phyloP scores from a whole-genome alignment of 176 grass and related monocot genomes.

The Themeda triandra region DNA sequence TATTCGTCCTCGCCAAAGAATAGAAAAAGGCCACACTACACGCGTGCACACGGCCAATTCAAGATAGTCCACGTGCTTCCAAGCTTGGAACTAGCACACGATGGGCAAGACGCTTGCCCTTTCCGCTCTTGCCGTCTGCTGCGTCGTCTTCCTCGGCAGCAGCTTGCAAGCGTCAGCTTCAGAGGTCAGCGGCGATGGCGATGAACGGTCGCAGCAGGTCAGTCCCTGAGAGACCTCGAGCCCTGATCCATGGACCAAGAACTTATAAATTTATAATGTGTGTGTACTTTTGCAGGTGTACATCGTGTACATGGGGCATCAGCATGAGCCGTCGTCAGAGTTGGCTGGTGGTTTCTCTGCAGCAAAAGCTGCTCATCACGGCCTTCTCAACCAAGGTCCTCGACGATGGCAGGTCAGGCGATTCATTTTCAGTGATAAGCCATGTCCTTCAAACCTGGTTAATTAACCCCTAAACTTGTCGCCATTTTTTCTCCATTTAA shows the following conservation, averaged over 20 bases:
- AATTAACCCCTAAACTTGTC: too few species aligned
- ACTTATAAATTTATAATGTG: neutral
- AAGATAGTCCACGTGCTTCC: neutral
- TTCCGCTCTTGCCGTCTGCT: neutral
- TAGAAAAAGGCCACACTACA: neutral
- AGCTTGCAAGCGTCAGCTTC: neutral
- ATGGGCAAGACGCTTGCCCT: neutral
- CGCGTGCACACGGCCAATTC: neutral
- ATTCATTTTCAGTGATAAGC: too few species aligned
- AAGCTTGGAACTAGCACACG: neutral
- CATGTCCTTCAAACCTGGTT: too few species aligned
- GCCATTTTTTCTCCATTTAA: too few species aligned
- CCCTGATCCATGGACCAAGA: neutral
- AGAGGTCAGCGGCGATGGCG: neutral
- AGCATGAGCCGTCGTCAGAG: neutral
- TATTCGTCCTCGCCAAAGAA: too few species aligned
- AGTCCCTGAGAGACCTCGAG: neutral
- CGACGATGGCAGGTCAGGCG: neutral
- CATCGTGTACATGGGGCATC: slow-evolving; percentile 27
- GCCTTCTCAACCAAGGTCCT: slow-evolving; percentile 20
- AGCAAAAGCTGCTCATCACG: slow-evolving; percentile 5
- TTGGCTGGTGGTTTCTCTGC: neutral
- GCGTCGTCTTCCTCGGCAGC: neutral
- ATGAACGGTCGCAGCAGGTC: neutral
- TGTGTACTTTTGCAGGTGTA: slow-evolving; percentile 12